Conservation (phyloP, 768 basidiomycete genomes). For the Saitozyma sp. region DNA sequence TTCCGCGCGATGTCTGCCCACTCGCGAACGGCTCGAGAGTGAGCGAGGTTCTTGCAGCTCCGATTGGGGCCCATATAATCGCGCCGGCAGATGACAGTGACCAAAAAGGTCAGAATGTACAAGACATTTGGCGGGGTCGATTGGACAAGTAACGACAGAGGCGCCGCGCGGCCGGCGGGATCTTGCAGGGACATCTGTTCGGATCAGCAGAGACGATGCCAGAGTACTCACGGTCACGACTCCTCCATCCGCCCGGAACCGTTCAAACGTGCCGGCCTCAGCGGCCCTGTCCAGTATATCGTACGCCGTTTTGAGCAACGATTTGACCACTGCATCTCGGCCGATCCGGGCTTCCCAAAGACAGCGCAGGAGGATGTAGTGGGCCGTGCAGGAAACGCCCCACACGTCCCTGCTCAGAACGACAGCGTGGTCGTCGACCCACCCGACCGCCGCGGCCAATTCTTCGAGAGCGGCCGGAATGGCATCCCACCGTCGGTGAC, state of each 20-base stretch:
- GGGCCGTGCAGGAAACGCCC: slow-evolving; percentile 6
- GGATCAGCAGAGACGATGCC: not conserved
- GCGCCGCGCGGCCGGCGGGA: not conserved
- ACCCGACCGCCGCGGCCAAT: slow-evolving; percentile 4
- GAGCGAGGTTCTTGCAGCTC: slow-evolving; percentile 27
- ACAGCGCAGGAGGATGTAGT: slow-evolving; percentile 24
- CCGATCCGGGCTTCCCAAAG: slow-evolving; percentile 37
- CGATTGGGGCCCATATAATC: slow-evolving; percentile 23
- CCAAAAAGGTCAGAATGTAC: slow-evolving; percentile 32
- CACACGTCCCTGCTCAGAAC: not conserved
- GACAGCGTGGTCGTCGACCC: slow-evolving; percentile 4
- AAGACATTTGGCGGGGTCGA: slow-evolving; percentile 35
- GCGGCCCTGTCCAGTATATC: slow-evolving; percentile 23
- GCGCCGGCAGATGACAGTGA: slow-evolving; percentile 26
- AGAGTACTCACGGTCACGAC: slow-evolving; percentile 20
- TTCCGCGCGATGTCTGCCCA: slow-evolving; percentile 17
- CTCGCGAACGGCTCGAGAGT: slow-evolving; percentile 20
- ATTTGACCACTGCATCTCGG: slow-evolving; percentile 20
- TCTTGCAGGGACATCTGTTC: not conserved
- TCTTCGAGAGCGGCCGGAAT: slow-evolving; percentile 10
- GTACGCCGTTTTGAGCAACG: slow-evolving; percentile 22
- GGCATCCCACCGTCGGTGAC: slow-evolving; percentile 32
- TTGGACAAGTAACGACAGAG: slow-evolving; percentile 20
- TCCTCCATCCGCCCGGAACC: slow-evolving; percentile 20
- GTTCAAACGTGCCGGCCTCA: slow-evolving; percentile 12